Conservation (phyloP, 805 yeast species). For the Barnettozyma sucrosica region DNA sequence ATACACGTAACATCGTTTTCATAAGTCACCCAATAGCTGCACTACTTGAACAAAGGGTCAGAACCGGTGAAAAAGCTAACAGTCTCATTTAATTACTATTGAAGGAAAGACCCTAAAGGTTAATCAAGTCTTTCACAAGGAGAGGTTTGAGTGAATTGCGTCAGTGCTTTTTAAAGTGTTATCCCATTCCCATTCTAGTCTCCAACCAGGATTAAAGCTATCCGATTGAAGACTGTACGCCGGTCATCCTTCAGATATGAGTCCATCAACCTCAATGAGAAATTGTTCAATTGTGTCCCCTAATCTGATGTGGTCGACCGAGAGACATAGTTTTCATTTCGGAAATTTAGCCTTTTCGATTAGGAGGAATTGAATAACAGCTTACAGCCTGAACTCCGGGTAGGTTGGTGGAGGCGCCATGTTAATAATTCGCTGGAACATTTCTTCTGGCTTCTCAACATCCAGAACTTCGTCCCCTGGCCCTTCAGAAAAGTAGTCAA, state of each 20-base stretch:
- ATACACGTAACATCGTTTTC: neutral
- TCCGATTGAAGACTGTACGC: neutral
- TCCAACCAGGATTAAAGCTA: too few species aligned
- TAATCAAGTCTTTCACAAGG: neutral
- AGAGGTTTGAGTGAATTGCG: neutral
- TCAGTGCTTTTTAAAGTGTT: too few species aligned
- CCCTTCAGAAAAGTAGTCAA: neutral
- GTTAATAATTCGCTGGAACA: neutral
- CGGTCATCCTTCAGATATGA: neutral
- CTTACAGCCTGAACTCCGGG: neutral
- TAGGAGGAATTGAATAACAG: neutral
- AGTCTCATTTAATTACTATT: neutral
- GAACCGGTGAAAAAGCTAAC: neutral
- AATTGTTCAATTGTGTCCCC: neutral
- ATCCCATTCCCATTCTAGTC: too few species aligned
- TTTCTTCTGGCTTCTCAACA: neutral
- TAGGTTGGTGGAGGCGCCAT: neutral
- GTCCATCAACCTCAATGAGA: neutral
- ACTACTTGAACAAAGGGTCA: too few species aligned
- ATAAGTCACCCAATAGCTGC: neutral
- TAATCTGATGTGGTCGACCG: neutral
- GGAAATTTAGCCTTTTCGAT: neutral
- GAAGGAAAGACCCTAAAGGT: neutral
- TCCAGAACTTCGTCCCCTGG: neutral
- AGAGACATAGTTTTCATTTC: neutral